Percentiles rank a stretch among this genome's conserved stretches.
Conservation (phyloP, 495 filamentous ascomycete genomes). For the Polyplosphaeria fusca region DNA sequence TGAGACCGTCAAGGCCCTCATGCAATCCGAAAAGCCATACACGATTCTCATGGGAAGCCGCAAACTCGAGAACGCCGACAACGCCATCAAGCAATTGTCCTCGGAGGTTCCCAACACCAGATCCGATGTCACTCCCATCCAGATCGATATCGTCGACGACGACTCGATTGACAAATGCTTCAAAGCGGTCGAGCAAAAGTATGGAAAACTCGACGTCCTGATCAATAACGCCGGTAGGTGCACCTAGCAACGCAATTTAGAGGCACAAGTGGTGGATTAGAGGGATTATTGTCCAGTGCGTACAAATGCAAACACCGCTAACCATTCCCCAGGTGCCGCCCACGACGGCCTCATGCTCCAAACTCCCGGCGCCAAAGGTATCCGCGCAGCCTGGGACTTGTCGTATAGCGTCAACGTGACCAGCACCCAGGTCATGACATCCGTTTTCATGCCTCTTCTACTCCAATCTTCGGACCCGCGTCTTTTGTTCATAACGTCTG, state of each 20-base stretch:
- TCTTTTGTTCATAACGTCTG: conserved; percentile 29
- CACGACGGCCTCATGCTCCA: conserved; percentile 8
- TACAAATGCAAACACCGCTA: conserved; percentile 1
- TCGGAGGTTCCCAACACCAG: conserved; percentile 12
- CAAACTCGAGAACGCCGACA: conserved; percentile 18
- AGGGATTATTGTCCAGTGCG: no score
- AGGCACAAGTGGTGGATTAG: no score
- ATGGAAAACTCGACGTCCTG: conserved; percentile 11
- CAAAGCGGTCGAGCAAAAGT: conserved; percentile 15
- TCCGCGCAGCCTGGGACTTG: conserved; percentile 24
- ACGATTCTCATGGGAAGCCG: conserved; percentile 21
- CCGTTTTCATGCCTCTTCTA: conserved; percentile 21
- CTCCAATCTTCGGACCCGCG: conserved; percentile 23
- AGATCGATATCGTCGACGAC: conserved; percentile 25
- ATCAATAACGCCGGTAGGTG: conserved; percentile 25
- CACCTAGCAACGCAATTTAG: no score
- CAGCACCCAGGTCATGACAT: conserved; percentile 24
- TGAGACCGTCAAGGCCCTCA: conserved; percentile 20
- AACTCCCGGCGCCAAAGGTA: conserved; percentile 4
- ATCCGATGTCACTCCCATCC: conserved; percentile 15
- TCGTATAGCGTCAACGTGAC: conserved; percentile 25
- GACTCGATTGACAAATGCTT: conserved; percentile 3
- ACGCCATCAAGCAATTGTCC: conserved; percentile 3
- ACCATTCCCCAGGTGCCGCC: conserved; percentile 10
- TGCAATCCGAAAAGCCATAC: background rate